These are phyloP conservation scores for fission yeast (Schizosaccharomyces pombe) DNA, from an alignment of 805 yeast species.

Conservation along the genomic window ASM294v3 CU329670.1:648501-649000, in stretches of 20 bases:
- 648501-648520: too few relatives aligned
- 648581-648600: background rate
- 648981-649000: conserved; percentile 94
- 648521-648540: too few relatives aligned
- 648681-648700: conserved; percentile 1
- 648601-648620: background rate
- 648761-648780: background rate
- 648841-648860: background rate
- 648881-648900: background rate
- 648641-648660: background rate
- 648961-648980: conserved; percentile 5
- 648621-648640: background rate
- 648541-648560: background rate
- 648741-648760: conserved; percentile 1
- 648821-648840: background rate
- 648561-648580: too few relatives aligned
- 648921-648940: background rate
- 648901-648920: background rate
- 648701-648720: background rate
- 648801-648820: background rate
- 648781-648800: background rate
- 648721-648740: background rate
- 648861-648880: background rate
- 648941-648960: background rate
- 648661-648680: background rate